Percentiles rank a stretch among this genome's conserved stretches.
These are phyloP conservation scores for Grosmannia serpens DNA, from an alignment of 2,329 filamentous ascomycete genomes.

Conservation along the genomic window DNA sequence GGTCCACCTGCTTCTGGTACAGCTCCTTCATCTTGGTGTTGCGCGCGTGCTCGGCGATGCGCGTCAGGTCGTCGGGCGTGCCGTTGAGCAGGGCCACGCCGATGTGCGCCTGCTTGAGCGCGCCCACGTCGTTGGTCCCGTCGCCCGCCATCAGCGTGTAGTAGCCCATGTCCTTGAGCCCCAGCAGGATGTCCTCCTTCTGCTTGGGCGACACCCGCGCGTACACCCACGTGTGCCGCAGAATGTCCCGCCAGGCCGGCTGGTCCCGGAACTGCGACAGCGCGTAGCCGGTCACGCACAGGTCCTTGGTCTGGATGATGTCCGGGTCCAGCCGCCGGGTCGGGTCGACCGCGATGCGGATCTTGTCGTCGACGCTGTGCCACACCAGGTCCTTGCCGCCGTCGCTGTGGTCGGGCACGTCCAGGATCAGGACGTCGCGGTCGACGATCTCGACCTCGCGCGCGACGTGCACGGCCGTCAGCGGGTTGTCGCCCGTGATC, in stretches of 20 bases:
- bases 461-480: conserved; percentile 93
- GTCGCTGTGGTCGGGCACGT: conserved; percentile 82
- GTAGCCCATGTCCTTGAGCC: conserved; percentile 92
- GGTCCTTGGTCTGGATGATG: conserved; percentile 75
- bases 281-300: conserved; percentile 93
- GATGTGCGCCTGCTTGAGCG: conserved; percentile 94
- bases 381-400: conserved; percentile 74
- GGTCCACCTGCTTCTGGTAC: conserved; percentile 85
- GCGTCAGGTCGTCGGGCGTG: conserved; percentile 78
- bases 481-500: conserved; percentile 97
- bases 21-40: conserved; percentile 98
- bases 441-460: conserved; percentile 96
- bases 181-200: conserved; percentile 96
- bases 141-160: conserved; percentile 98
- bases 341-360: conserved; percentile 75
- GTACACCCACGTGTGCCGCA: conserved; percentile 93
- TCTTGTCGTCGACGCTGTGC: conserved; percentile 88
- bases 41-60: conserved; percentile 85
- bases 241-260: conserved; percentile 59
- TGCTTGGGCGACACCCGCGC: conserved; percentile 97
- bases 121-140: conserved; percentile 95
- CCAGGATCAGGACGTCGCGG: conserved; percentile 84
- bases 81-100: conserved; percentile 94
- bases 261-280: conserved; percentile 80
- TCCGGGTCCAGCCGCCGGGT: conserved; percentile 67